A percentile compares a stretch with the other conserved stretches of the same genome.
Evolutionary conservation across 805 yeast species (phyloP).

Genomic region (Yamadazyma phyllophila): DNA sequence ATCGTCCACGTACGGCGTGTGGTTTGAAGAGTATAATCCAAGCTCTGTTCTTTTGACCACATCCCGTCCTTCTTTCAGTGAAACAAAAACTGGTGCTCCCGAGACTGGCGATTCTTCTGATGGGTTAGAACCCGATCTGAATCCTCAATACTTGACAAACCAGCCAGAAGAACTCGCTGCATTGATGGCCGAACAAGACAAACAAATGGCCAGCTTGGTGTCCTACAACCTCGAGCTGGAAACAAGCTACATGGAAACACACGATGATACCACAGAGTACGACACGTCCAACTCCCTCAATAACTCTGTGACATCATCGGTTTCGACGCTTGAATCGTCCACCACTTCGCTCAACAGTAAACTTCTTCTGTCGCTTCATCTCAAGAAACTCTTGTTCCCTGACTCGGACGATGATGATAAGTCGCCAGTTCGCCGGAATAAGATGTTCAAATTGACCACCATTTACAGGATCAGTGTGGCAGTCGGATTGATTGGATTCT

Average conservation of each 20-base stretch:
- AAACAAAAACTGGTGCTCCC: neutral
- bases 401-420: slow-evolving; percentile 11
- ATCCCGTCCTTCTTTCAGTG: slow-evolving; percentile 16
- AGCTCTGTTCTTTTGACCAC: slow-evolving; percentile 35
- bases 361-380: slow-evolving; percentile 27
- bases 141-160: slow-evolving; percentile 9
- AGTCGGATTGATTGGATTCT: slow-evolving; percentile 38
- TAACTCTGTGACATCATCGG: slow-evolving; percentile 30
- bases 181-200: slow-evolving; percentile 28
- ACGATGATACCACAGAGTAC: slow-evolving; percentile 21
- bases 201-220: slow-evolving; percentile 28
- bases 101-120: too few relatives aligned
- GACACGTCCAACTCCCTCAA: slow-evolving; percentile 7
- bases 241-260: slow-evolving; percentile 17
- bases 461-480: slow-evolving; percentile 35
- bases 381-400: slow-evolving; percentile 26
- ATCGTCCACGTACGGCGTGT: slow-evolving; percentile 23
- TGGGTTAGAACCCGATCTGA: neutral
- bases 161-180: slow-evolving; percentile 10
- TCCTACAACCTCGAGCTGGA: slow-evolving; percentile 24
- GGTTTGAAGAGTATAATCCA: slow-evolving; percentile 35
- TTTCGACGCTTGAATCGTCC: slow-evolving; percentile 27
- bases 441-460: slow-evolving; percentile 15
- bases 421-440: slow-evolving; percentile 11
- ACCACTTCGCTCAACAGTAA: slow-evolving; percentile 28